Evolutionary conservation across 129 eudicot genomes (phyloP).

Genomic region (Scalesia atractyloides): DNA sequence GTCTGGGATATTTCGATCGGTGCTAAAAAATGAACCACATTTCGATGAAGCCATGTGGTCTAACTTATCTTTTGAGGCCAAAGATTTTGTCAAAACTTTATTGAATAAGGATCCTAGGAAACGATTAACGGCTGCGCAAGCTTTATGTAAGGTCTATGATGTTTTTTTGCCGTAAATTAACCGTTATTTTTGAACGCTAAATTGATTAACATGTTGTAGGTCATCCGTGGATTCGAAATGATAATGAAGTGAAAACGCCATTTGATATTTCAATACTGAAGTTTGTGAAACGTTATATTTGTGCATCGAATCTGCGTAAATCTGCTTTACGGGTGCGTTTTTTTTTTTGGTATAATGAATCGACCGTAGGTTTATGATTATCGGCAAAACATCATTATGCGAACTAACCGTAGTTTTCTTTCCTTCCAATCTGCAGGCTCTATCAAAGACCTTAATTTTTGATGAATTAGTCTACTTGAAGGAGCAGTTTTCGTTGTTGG

Average conservation of each 20-base stretch:
- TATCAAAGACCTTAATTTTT: constrained; percentile 33
- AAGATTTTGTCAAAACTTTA: constrained; percentile 34
- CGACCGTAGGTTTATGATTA: not conserved
- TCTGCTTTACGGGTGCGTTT: constrained; percentile 31
- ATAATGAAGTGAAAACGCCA: constrained; percentile 33
- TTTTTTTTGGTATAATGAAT: not conserved
- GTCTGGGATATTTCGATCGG: constrained; percentile 39
- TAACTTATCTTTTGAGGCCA: constrained; percentile 31
- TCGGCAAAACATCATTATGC: not conserved
- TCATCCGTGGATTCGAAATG: constrained; percentile 44
- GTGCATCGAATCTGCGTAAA: constrained; percentile 39
- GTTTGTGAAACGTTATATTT: constrained; percentile 35
- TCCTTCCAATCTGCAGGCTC: constrained; percentile 26
- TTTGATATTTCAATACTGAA: constrained; percentile 35
- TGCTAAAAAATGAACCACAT: constrained; percentile 28
- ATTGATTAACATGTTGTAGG: constrained; percentile 14
- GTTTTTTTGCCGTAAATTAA: not conserved
- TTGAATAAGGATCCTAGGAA: constrained; percentile 38
- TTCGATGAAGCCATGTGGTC: constrained; percentile 32
- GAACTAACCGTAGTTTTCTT: not conserved
- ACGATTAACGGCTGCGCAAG: constrained; percentile 41
- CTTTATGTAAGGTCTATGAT: constrained; percentile 31
- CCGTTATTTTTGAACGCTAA: not conserved
- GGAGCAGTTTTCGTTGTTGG: constrained; percentile 36
- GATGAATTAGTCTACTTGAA: constrained; percentile 35